These are phyloP conservation scores for Macrolepiota fuliginosa DNA, from an alignment of 768 basidiomycete species.

Conservation along the genomic window DNA sequence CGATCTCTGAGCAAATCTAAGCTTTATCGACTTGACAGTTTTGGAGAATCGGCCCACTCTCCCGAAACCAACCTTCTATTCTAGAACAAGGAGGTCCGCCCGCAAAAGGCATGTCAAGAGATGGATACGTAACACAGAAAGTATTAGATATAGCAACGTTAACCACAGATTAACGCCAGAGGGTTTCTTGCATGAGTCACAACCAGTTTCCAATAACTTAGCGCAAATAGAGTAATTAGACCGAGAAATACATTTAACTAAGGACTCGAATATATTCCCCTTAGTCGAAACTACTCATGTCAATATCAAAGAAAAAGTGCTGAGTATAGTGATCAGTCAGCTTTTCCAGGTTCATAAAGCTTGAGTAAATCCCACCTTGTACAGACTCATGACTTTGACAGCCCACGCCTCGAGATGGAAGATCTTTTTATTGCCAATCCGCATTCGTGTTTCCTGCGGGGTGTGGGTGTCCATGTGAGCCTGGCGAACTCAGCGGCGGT, in stretches of 20 bases:
- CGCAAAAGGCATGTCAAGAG: neutral
- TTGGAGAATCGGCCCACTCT: slow-evolving; percentile 7
- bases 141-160: neutral
- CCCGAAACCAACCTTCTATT: neutral
- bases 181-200: neutral
- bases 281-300: slow-evolving; percentile 58
- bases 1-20: slow-evolving; percentile 9
- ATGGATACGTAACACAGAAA: neutral
- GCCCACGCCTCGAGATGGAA: slow-evolving; percentile 98
- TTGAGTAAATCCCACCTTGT: slow-evolving; percentile 54
- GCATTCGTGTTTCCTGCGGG: slow-evolving; percentile 88
- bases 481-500: neutral
- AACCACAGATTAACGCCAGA: neutral
- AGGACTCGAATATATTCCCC: neutral
- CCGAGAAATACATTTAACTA: neutral
- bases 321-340: slow-evolving; percentile 21
- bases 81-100: neutral
- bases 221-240: neutral
- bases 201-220: too few relatives aligned
- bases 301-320: slow-evolving; percentile 64
- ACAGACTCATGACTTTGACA: slow-evolving; percentile 90
- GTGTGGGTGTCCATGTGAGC: slow-evolving; percentile 2
- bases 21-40: neutral
- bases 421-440: slow-evolving; percentile 84
- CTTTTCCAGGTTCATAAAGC: neutral